Base-by-base conservation (phyloP, 2,329 filamentous ascomycete species). In the Diaporthe sp. region DNA sequence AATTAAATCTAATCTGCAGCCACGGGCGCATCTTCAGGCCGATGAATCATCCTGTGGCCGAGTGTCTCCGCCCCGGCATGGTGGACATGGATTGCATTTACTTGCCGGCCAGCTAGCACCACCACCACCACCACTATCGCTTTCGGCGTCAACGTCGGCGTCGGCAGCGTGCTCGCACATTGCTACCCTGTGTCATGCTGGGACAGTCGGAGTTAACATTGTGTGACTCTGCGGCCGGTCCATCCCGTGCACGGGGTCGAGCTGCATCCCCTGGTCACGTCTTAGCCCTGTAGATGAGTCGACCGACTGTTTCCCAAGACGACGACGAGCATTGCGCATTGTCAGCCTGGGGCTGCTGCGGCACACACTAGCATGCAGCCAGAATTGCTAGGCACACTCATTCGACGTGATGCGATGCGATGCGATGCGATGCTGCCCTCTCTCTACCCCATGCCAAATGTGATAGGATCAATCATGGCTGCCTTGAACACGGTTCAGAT, bases 331-430 rank as follows among this genome's bases (percentile, higher is more conserved):
- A 38, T 25, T 19, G 45, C 30, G 61, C 61, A 67, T 67, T 30
- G 61, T 67, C 61, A 67, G 45, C 61, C 42, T 67, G 45, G 40
- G 40, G 28, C 61, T 67, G 61, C 61, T 67, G 61, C 61, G 61
- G 61, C 61, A 52, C 45, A 38, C 3, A 67, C 61, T 67, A 66
- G 61, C 42, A 47, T 50, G 61, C 61, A 50, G 61, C 42, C 61
- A 50, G 42, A 66, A 50, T 50, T 9, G 28, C 61, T 50, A 38
- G 61, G 61, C 61, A 52, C 61, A 35, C 61, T 66, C 19, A 50
- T 19, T 50, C 6, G 60, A 42, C 42, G 58, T 30, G n/a, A 42
- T 28, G 30, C 30, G 54, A 35, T 58, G 58, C 58, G 52, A 45
- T 64, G 58, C 57, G 4, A 42, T 30, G 30, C 30, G 5, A 38